A percentile compares a stretch with the other conserved stretches of the same genome.
phyloP scores from a whole-genome alignment of 331 rosid genomes.

The Pyracantha coccinea region DNA sequence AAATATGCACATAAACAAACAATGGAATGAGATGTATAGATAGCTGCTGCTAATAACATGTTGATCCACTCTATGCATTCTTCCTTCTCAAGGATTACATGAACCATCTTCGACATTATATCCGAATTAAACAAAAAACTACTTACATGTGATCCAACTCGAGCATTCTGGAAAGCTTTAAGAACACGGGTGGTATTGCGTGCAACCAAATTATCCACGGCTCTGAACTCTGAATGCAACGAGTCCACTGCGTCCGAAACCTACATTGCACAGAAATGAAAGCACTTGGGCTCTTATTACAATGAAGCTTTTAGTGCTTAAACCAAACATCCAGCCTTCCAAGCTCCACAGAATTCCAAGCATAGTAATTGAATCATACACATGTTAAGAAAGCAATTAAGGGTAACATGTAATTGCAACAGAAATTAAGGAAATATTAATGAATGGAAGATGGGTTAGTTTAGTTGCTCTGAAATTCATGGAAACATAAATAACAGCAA shows the following conservation, averaged over 20 bases:
- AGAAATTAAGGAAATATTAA: not conserved
- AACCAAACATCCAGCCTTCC: not conserved
- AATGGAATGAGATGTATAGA: not conserved
- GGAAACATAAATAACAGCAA: not conserved
- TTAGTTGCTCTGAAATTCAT: not conserved
- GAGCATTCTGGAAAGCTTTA: slow-evolving; percentile 69
- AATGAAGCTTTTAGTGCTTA: not conserved
- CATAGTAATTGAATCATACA: not conserved
- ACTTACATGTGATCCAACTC: slow-evolving; percentile 87
- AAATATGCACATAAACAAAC: not conserved
- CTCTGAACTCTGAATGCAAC: slow-evolving; percentile 69
- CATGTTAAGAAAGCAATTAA: not conserved
- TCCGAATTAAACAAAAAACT: not conserved
- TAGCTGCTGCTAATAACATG: not conserved
- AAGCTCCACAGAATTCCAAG: not conserved
- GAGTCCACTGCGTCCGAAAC: slow-evolving; percentile 74
- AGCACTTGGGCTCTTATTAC: not conserved
- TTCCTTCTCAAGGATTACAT: slow-evolving; percentile 5
- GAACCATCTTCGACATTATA: not conserved
- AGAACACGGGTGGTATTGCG: slow-evolving; percentile 65
- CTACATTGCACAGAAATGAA: slow-evolving; percentile 40
- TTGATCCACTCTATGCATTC: not conserved
- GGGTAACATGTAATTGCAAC: not conserved
- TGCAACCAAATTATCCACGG: slow-evolving; percentile 81
- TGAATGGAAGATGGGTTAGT: not conserved